Evolutionary conservation across 768 basidiomycete species (phyloP).

Genomic region (Boletus rubescentipes): DNA sequence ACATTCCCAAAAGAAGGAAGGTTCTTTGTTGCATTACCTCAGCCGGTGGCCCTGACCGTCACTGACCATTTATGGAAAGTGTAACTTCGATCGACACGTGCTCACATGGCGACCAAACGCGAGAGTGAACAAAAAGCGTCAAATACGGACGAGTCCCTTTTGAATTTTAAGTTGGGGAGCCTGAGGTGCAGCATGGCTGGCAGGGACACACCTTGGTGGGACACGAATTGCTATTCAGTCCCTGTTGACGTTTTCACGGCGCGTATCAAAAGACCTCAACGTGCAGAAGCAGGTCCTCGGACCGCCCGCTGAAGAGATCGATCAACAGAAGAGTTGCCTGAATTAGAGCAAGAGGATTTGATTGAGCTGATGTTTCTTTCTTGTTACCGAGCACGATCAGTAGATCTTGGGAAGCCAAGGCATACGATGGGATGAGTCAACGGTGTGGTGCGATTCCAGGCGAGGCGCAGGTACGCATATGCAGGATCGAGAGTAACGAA

Average conservation of each 20-base stretch:
- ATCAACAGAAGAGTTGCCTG: background rate
- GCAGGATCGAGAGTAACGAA: background rate
- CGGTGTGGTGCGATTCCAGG: too few relatives aligned
- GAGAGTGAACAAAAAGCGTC: background rate
- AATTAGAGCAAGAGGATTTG: background rate
- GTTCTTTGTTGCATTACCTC: conserved; percentile 7
- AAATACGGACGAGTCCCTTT: background rate
- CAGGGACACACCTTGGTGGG: conserved; percentile 11
- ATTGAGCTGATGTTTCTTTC: background rate
- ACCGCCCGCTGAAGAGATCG: background rate
- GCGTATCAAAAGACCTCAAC: background rate
- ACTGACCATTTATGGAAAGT: background rate
- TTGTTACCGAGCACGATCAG: conserved; percentile 1
- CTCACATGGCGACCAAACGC: conserved; percentile 2
- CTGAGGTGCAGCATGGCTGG: background rate
- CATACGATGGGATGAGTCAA: background rate
- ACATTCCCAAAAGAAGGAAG: background rate
- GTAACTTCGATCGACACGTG: conserved; percentile 12
- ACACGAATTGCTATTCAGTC: background rate
- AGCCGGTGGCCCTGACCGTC: background rate
- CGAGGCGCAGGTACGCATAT: too few relatives aligned
- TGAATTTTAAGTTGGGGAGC: background rate
- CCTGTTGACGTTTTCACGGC: background rate
- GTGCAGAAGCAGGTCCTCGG: background rate
- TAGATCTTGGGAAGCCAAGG: conserved; percentile 7